These are phyloP conservation scores for Circinella umbellata DNA, from an alignment of 371 early-diverging fungal genomes.

Conservation along the genomic window DNA sequence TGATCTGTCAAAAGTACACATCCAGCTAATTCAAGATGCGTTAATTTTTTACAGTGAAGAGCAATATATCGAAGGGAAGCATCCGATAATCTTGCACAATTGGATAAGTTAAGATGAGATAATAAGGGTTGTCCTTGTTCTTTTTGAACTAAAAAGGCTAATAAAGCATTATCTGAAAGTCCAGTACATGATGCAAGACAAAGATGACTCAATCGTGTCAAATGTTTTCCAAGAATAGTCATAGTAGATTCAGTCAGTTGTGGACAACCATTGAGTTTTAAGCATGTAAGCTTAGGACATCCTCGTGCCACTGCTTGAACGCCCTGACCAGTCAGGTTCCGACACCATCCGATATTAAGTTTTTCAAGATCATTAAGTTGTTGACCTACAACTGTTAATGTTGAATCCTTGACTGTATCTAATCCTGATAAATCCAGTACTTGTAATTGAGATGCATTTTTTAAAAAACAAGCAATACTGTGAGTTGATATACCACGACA, in stretches of 20 bases:
- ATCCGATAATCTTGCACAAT: slow-evolving; percentile 52
- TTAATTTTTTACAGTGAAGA: slow-evolving; percentile 33
- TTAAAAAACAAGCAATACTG: slow-evolving; percentile 48
- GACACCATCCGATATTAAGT: slow-evolving; percentile 61
- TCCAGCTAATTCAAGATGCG: slow-evolving; percentile 57
- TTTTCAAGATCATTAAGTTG: slow-evolving; percentile 41
- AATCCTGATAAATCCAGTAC: slow-evolving; percentile 56
- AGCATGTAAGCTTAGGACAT: slow-evolving; percentile 40
- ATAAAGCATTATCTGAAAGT: slow-evolving; percentile 47
- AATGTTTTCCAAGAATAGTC: slow-evolving; percentile 35
- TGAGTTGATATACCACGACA: slow-evolving; percentile 55
- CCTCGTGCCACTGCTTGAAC: slow-evolving; percentile 36
- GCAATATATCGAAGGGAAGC: slow-evolving; percentile 44
- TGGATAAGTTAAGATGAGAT: slow-evolving; percentile 54
- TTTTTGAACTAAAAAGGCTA: slow-evolving; percentile 26
- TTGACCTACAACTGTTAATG: slow-evolving; percentile 41
- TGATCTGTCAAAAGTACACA: slow-evolving; percentile 55
- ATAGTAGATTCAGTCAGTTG: slow-evolving; percentile 51
- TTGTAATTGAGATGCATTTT: slow-evolving; percentile 35
- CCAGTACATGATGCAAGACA: slow-evolving; percentile 53
- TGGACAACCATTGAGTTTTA: slow-evolving; percentile 58
- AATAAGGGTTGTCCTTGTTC: slow-evolving; percentile 17
- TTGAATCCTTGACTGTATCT: slow-evolving; percentile 48
- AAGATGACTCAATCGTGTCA: slow-evolving; percentile 48
- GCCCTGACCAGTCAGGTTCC: slow-evolving; percentile 56